These are phyloP conservation scores for Physcia stellaris DNA, from an alignment of 495 filamentous ascomycete genomes.

Conservation along the genomic window DNA sequence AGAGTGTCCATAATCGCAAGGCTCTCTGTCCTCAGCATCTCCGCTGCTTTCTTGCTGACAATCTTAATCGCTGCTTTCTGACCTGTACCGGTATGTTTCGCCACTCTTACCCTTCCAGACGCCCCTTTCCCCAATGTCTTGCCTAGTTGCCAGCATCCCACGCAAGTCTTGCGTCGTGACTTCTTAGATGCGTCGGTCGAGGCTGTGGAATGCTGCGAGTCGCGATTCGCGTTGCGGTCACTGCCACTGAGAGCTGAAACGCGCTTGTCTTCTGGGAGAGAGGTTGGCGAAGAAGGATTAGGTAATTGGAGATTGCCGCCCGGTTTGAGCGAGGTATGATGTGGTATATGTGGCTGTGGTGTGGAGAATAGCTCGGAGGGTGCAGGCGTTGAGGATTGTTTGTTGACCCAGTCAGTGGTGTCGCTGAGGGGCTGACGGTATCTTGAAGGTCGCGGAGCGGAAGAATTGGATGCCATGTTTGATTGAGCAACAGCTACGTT, in stretches of 20 bases:
- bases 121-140: conserved; percentile 75
- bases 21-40: conserved; percentile 59
- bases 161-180: conserved; percentile 57
- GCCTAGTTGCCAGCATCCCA: conserved; percentile 84
- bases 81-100: conserved; percentile 47
- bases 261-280: conserved; percentile 35
- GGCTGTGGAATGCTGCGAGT: conserved; percentile 57
- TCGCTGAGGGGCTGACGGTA: conserved; percentile 36
- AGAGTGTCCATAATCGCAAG: conserved; percentile 55
- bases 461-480: too few species aligned
- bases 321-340: conserved; percentile 27
- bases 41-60: conserved; percentile 60
- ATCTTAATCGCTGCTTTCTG: conserved; percentile 88
- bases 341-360: conserved; percentile 17
- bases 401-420: conserved; percentile 32
- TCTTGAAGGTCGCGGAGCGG: not conserved
- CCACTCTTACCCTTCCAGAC: conserved; percentile 64
- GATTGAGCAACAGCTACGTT: too few species aligned
- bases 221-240: conserved; percentile 42
- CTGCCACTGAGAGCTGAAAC: conserved; percentile 41
- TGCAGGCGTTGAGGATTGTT: conserved; percentile 9
- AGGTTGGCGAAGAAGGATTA: conserved; percentile 15
- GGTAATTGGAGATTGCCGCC: conserved; percentile 24
- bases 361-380: conserved; percentile 5
- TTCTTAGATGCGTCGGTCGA: conserved; percentile 48